Base-by-base conservation (phyloP, 371 early-diverging fungal genomes). In the Mucor circinelloides region DNA sequence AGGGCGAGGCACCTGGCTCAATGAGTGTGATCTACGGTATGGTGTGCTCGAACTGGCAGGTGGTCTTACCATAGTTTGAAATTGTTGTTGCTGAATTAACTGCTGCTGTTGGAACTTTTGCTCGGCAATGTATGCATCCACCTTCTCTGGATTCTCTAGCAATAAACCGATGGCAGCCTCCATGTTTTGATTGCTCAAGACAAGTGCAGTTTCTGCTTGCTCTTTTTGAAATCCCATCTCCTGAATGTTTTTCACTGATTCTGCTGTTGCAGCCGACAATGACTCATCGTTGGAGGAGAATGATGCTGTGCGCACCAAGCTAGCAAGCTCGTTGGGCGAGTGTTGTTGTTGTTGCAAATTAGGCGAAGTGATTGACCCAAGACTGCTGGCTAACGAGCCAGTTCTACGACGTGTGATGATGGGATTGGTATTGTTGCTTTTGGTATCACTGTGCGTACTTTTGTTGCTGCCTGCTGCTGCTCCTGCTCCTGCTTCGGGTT, bases 201-300 rank as follows among this genome's bases (percentile, higher is more conserved):
- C 57, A 12, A 90, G 73, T 0, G 93, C 91, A 0, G 88, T 82
- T 40, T 80, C 83, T 17, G 90, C 90, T 60, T 88, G 86, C n/a
- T 86, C 87, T 10, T 72, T 70, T n/a, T 71, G 66, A 55, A 91
- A 93, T 15, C 93, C 92, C 90, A 93, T 90, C 40, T 90, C 91
- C 50, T 83, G 68, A 34, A 91, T 83, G 36, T 79, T 82, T 27
- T 74, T 66, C 12, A 87, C 74, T 73, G 44, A 12, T 27, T 34
- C 40, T n/a, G 42, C 38, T 15, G 13, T 38, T 12, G 21, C 66
- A 25, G 44, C 13, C 25, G 42, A 31, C 12, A 34, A 13, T 0
- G 58, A 0, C 7, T n/a, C 36, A 21, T 46, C 31, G 30, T 36
- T 23, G 15, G 44, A 42, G 1, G 21, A 21, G 9, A 40, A 15